These are phyloP conservation scores for Trichoderma simmonsii DNA, from an alignment of 2,329 filamentous ascomycete species.

Conservation along the genomic window DNA sequence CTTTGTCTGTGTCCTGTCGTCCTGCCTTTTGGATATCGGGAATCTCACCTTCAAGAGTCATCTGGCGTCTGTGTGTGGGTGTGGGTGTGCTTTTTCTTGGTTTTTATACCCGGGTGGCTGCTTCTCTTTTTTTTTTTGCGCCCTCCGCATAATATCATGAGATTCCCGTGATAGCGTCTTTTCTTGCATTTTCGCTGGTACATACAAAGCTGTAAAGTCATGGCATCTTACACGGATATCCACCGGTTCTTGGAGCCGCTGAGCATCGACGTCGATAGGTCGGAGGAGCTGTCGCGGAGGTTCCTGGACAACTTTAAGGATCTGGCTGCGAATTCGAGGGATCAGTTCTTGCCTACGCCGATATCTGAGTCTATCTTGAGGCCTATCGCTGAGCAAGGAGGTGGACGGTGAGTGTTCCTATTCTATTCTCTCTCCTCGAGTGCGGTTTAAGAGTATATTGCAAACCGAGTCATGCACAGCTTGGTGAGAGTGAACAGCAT, in stretches of 20 bases:
- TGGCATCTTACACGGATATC: slow-evolving; percentile 28
- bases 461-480: neutral
- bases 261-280: slow-evolving; percentile 43
- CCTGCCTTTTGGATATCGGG: neutral
- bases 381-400: slow-evolving; percentile 41
- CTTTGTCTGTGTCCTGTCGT: neutral
- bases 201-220: neutral
- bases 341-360: slow-evolving; percentile 60
- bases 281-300: slow-evolving; percentile 46
- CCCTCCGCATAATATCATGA: slow-evolving; percentile 4
- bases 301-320: slow-evolving; percentile 47
- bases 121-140: neutral
- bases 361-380: slow-evolving; percentile 58
- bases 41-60: neutral
- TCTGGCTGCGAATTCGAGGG: slow-evolving; percentile 50
- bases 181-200: neutral
- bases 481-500: neutral
- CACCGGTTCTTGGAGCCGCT: slow-evolving; percentile 52
- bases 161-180: slow-evolving; percentile 3
- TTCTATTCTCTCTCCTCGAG: too few species aligned
- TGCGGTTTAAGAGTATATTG: neutral
- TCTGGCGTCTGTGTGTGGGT: neutral
- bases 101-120: neutral
- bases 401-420: slow-evolving; percentile 45
- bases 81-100: neutral